These are phyloP conservation scores for Hypoxylon fuscum DNA, from an alignment of 495 filamentous ascomycete species.

Conservation along the genomic window DNA sequence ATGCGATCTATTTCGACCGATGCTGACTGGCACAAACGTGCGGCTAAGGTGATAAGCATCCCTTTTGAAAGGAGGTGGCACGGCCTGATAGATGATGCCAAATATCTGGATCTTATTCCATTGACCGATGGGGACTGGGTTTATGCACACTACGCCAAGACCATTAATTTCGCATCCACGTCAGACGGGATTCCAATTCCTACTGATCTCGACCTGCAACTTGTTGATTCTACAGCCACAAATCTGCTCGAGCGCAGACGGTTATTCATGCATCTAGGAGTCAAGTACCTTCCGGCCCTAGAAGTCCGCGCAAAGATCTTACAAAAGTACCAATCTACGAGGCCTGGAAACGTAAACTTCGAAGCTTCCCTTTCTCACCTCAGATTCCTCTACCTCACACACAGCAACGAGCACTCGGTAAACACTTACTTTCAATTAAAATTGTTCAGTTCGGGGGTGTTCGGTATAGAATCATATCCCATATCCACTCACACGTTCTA, in stretches of 20 bases:
- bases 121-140: slow-evolving; percentile 26
- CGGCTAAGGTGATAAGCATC: slow-evolving; percentile 12
- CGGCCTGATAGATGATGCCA: background rate
- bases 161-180: slow-evolving; percentile 37
- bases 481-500: slow-evolving; percentile 13
- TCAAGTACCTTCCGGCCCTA: background rate
- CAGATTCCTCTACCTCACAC: slow-evolving; percentile 46
- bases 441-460: slow-evolving; percentile 22
- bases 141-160: background rate
- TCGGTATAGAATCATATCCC: slow-evolving; percentile 3
- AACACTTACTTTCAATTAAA: slow-evolving; percentile 7
- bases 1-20: slow-evolving; percentile 13
- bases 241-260: slow-evolving; percentile 26
- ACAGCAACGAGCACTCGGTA: slow-evolving; percentile 2
- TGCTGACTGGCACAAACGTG: slow-evolving; percentile 38
- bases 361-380: slow-evolving; percentile 38
- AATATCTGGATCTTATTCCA: slow-evolving; percentile 22
- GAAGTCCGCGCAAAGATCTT: slow-evolving; percentile 17
- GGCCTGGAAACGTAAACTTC: slow-evolving; percentile 4
- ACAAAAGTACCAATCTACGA: slow-evolving; percentile 5
- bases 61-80: slow-evolving; percentile 4
- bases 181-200: slow-evolving; percentile 37
- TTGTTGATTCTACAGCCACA: slow-evolving; percentile 28
- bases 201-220: slow-evolving; percentile 22
- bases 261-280: slow-evolving; percentile 45